Evolutionary conservation across 768 basidiomycete species (phyloP), one percentile per base, ranked within the genome.

Genomic region (Grammothele lineata): DNA sequence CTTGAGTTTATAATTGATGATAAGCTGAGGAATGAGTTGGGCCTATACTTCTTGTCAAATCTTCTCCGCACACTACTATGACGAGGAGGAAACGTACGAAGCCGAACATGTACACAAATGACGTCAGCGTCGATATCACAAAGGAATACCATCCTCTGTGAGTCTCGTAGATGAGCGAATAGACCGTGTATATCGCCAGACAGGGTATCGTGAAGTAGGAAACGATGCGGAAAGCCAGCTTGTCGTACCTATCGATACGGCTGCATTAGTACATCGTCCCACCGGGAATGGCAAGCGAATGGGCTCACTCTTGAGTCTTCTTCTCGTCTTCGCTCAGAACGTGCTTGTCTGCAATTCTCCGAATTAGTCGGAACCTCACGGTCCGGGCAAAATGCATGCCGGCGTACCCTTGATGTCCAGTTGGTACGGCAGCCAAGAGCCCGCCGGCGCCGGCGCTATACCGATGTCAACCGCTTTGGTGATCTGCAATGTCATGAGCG

Each of bases 1-100:
- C 87, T 93, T 93, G 50, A 98, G 77, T 67, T 95, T 95, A 71
- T 94, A 96, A 70, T 96, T 96, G 73, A 97, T 94, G 61, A 97
- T 95, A 47, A 92, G 69, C 64, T 91, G 87, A 27, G 87, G 88
- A 40, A 91, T 70, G 25, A 92, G 76, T 73, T 92, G 90, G 40
- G 86, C 89, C 88, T 91, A 61, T 25, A 57, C 26, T n/a, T n/a
- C n/a, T n/a, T n/a, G n/a, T n/a, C 25, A 34, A 53, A 39, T 39
- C 49, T 42, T 44, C 40, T 33, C 18, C 25, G 21, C 38, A 26
- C 37, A 40, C n/a, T 26, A 19, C 42, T 26, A 30, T 7, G 27
- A 7, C 27, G 14, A 14, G 27, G 7, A 30, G 15, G 19, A 15
- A 21, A 82, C 93, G 76, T 57, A 96, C 93, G 66, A 99, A 99